Evolutionary conservation across 2,329 filamentous ascomycete species (phyloP).

Genomic region (Cladosporium sp.): DNA sequence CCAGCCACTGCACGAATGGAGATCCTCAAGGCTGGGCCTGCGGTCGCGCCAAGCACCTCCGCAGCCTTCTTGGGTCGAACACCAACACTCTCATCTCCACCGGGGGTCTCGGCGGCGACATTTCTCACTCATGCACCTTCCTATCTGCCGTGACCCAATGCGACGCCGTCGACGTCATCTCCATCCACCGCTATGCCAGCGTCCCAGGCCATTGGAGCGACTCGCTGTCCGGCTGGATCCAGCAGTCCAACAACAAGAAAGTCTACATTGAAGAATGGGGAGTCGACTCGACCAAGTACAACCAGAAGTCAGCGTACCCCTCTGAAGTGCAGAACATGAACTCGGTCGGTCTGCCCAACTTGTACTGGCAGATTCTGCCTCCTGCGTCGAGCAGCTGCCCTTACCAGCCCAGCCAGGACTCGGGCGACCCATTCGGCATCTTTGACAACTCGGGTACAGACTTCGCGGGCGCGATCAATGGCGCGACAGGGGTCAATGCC

Average conservation of each 20-base stretch:
- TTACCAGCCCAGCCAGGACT: neutral
- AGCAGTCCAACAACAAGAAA: constrained; percentile 10
- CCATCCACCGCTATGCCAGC: constrained; percentile 13
- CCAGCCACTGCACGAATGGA: constrained; percentile 1
- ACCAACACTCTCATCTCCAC: constrained; percentile 2
- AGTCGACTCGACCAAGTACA: constrained; percentile 4
- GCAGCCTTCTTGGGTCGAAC: constrained; percentile 2
- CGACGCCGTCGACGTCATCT: constrained; percentile 13
- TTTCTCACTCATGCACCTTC: constrained; percentile 11
- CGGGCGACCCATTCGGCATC: constrained; percentile 1
- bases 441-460: constrained; percentile 1
- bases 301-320: constrained; percentile 3
- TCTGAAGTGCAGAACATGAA: constrained; percentile 11
- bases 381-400: neutral
- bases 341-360: constrained; percentile 7
- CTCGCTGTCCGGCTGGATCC: constrained; percentile 3
- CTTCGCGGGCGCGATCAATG: neutral
- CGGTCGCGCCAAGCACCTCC: neutral
- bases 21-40: constrained; percentile 1
- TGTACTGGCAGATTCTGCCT: constrained; percentile 13
- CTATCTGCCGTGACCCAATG: constrained; percentile 11
- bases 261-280: constrained; percentile 15
- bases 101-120: constrained; percentile 15
- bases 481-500: neutral
- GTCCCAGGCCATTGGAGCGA: constrained; percentile 6